Conservation (phyloP, 1,284 basidiomycete genomes). For the Irpex sp. region DNA sequence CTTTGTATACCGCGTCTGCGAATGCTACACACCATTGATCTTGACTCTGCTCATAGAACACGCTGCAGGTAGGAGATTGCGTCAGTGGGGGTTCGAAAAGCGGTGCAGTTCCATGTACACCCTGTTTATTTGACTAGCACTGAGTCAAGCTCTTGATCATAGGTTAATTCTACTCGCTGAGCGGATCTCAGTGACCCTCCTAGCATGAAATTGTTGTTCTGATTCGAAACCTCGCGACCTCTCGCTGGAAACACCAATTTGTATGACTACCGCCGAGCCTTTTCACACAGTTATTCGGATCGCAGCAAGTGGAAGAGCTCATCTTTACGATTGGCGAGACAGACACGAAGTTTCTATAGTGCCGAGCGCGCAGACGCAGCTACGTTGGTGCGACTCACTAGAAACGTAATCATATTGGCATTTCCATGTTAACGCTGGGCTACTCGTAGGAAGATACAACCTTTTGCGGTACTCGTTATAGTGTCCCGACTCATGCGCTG, state of each 20-base stretch:
- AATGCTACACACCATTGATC: no score
- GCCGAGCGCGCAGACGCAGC: not conserved
- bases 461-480: not conserved
- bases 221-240: not conserved
- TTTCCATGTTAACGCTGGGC: not conserved
- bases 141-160: no score
- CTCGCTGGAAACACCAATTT: not conserved
- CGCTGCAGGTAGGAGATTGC: no score
- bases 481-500: not conserved
- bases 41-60: no score
- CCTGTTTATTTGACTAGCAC: no score
- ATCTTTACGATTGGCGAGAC: not conserved
- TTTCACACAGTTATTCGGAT: not conserved
- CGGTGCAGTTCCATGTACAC: no score
- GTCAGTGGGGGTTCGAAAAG: no score
- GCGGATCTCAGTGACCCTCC: no score
- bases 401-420: not conserved
- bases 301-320: not conserved
- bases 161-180: no score
- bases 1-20: no score
- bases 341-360: not conserved
- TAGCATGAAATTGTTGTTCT: no score
- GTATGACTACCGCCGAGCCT: not conserved
- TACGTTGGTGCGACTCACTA: not conserved
- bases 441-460: not conserved